These are phyloP conservation scores for Trichoderma atrobrunneum DNA, from an alignment of 2,329 filamentous ascomycete genomes.

Conservation along the genomic window DNA sequence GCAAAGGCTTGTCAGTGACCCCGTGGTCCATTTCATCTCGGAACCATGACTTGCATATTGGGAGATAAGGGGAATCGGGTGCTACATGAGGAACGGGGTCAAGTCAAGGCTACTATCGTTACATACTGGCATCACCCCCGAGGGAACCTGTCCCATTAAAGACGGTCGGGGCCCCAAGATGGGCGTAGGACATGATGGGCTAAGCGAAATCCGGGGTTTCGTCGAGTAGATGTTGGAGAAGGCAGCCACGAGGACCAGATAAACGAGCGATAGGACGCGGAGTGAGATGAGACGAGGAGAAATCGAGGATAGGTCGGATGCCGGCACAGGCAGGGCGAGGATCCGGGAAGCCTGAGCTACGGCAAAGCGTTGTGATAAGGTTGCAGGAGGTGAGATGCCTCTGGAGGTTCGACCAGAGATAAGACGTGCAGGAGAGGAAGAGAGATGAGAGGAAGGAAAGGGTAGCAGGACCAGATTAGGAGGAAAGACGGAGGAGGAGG, in stretches of 20 bases:
- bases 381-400: conserved; percentile 17
- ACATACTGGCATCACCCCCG: conserved; percentile 77
- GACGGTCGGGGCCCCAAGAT: conserved; percentile 54
- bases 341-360: conserved; percentile 10
- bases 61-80: not conserved
- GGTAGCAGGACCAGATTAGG: conserved; percentile 8
- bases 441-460: conserved; percentile 10
- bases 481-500: conserved; percentile 6
- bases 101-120: not conserved
- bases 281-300: conserved; percentile 4
- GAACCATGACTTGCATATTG: conserved; percentile 8
- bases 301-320: conserved; percentile 5
- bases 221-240: conserved; percentile 11
- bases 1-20: conserved; percentile 1
- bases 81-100: not conserved
- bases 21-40: not conserved
- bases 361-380: conserved; percentile 13
- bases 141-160: conserved; percentile 66
- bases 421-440: conserved; percentile 14
- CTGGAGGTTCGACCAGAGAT: conserved; percentile 14
- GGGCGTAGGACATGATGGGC: conserved; percentile 56
- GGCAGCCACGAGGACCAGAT: conserved; percentile 14
- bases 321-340: conserved; percentile 18
- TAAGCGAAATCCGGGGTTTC: conserved; percentile 11
- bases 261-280: not conserved